A percentile compares a stretch with the other conserved stretches of the same genome.
Conservation (phyloP, 192 early-diverging fungal species). For the Phlyctochytrium arcticum region DNA sequence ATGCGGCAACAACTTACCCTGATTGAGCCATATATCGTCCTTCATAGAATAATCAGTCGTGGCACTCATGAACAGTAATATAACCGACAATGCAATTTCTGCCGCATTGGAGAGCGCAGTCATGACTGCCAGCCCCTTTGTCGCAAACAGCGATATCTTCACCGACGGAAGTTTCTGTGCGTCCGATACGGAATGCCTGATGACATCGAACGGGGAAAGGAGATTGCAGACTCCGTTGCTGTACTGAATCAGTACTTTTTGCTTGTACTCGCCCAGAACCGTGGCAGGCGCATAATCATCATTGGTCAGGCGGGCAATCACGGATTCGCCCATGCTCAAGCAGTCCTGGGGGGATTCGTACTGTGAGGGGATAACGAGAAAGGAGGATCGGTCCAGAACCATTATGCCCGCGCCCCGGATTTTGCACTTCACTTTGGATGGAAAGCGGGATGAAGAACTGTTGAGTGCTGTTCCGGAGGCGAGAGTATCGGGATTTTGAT, state of each 20-base stretch:
- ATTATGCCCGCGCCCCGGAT: not conserved
- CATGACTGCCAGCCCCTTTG: not conserved
- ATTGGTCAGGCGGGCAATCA: not conserved
- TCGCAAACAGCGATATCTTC: not conserved
- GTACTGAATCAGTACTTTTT: not conserved
- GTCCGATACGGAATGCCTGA: not conserved
- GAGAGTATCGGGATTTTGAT: not conserved
- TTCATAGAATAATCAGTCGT: slow-evolving; percentile 5
- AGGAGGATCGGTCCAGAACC: not conserved
- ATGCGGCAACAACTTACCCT: not conserved
- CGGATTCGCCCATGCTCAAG: not conserved
- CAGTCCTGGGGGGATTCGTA: not conserved
- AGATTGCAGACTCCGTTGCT: not conserved
- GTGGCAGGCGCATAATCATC: not conserved
- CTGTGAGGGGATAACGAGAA: not conserved
- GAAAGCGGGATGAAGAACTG: not conserved
- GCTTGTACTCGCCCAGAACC: not conserved
- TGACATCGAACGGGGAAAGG: not conserved
- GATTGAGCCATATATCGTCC: not conserved
- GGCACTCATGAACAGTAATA: not conserved
- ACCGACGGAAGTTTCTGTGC: not conserved
- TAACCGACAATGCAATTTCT: not conserved
- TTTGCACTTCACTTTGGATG: not conserved
- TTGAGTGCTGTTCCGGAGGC: not conserved
- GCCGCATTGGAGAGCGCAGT: not conserved